Percentiles rank a stretch among this genome's conserved stretches.
Conservation (phyloP, 2,329 filamentous ascomycete species). For the Aureobasidium pullulans region DNA sequence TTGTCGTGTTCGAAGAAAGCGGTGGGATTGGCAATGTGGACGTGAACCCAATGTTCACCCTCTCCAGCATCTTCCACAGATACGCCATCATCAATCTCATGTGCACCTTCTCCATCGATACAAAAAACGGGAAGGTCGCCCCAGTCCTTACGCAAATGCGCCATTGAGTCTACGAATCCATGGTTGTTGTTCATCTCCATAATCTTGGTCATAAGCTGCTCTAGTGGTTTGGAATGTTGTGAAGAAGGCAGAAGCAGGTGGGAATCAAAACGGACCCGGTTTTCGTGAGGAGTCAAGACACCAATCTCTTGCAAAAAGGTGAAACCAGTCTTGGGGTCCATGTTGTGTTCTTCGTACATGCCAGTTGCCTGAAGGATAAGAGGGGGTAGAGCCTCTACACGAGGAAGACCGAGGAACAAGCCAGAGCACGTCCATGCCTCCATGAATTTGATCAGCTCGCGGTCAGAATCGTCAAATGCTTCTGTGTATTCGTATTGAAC, state of each 20-base stretch:
- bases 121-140: constrained; percentile 57
- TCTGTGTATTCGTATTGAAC: constrained; percentile 20
- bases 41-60: constrained; percentile 62
- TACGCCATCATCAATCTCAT: constrained; percentile 72
- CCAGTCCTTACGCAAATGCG: constrained; percentile 52
- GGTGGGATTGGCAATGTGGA: constrained; percentile 72
- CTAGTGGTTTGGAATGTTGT: constrained; percentile 36
- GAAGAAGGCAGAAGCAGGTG: constrained; percentile 45
- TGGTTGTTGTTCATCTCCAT: constrained; percentile 23
- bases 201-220: constrained; percentile 32
- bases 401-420: constrained; percentile 46
- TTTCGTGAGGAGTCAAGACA: constrained; percentile 63
- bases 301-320: constrained; percentile 71
- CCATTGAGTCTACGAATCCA: constrained; percentile 48
- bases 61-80: constrained; percentile 51
- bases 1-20: constrained; percentile 58
- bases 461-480: constrained; percentile 45
- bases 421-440: constrained; percentile 58
- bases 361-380: constrained; percentile 55
- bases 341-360: constrained; percentile 50
- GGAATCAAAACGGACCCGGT: constrained; percentile 55
- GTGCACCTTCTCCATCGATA: constrained; percentile 60
- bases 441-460: constrained; percentile 58
- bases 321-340: constrained; percentile 46
- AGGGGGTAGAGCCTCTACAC: constrained; percentile 55